A percentile compares a stretch with the other conserved stretches of the same genome.
Conservation (phyloP, 2,329 filamentous ascomycete genomes). For the Pseudovirgaria hyperparasitica region DNA sequence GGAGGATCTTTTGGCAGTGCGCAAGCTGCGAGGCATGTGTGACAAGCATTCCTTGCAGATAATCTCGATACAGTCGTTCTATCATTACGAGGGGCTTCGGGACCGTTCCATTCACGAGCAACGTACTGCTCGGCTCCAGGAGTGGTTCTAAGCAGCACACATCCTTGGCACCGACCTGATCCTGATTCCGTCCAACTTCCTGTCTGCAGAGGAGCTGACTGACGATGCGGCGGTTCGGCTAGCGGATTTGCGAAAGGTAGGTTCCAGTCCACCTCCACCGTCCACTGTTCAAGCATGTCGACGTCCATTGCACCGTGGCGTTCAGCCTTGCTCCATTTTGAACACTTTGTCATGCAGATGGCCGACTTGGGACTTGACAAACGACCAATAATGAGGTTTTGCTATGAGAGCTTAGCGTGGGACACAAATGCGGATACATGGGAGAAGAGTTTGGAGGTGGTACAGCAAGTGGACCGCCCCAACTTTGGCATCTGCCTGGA, state of each 20-base stretch:
- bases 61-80: slow-evolving; percentile 63
- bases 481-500: slow-evolving; percentile 11
- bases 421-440: slow-evolving; percentile 58
- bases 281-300: no score
- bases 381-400: slow-evolving; percentile 49
- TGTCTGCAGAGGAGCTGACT: slow-evolving; percentile 39
- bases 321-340: no score
- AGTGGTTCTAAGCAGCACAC: slow-evolving; percentile 57
- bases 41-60: no score
- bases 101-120: slow-evolving; percentile 46
- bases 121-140: slow-evolving; percentile 48
- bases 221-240: no score
- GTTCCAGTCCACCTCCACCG: no score
- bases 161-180: slow-evolving; percentile 58
- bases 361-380: slow-evolving; percentile 54
- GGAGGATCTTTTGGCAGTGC: no score
- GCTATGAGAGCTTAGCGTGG: slow-evolving; percentile 63
- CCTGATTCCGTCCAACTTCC: slow-evolving; percentile 60
- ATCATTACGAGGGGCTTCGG: slow-evolving; percentile 62
- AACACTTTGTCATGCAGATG: no score
- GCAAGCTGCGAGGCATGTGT: no score
- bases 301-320: no score
- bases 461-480: slow-evolving; percentile 4
- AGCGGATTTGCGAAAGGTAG: no score
- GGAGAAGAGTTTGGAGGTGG: slow-evolving; percentile 44